Conservation (phyloP, 768 basidiomycete genomes). For the Guyanaporus albipodus region DNA sequence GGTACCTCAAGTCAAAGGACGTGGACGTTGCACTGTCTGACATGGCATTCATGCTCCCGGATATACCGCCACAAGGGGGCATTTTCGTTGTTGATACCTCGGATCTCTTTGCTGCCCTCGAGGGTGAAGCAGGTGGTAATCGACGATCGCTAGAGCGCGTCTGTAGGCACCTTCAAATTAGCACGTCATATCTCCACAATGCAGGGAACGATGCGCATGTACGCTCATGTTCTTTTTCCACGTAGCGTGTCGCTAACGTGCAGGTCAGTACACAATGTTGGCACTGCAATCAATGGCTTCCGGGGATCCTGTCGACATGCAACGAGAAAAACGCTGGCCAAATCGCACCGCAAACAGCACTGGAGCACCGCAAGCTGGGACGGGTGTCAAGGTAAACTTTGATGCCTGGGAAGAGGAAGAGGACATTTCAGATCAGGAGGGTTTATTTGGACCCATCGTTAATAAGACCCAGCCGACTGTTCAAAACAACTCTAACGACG, state of each 20-base stretch:
- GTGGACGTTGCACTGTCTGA: slow-evolving; percentile 53
- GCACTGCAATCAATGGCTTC: slow-evolving; percentile 68
- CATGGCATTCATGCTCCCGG: slow-evolving; percentile 55
- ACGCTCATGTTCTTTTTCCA: slow-evolving; percentile 21
- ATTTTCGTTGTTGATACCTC: slow-evolving; percentile 70
- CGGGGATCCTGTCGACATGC: slow-evolving; percentile 68
- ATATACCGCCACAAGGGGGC: slow-evolving; percentile 46
- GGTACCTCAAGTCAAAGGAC: slow-evolving; percentile 48
- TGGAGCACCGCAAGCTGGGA: slow-evolving; percentile 21
- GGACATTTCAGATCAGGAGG: slow-evolving; percentile 45
- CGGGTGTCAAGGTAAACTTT: slow-evolving; percentile 52
- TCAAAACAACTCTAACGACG: slow-evolving; percentile 4
- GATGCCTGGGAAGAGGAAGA: slow-evolving; percentile 56
- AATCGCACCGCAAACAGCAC: slow-evolving; percentile 38
- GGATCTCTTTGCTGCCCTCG: slow-evolving; percentile 70
- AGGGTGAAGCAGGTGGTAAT: slow-evolving; percentile 53
- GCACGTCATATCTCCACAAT: slow-evolving; percentile 63
- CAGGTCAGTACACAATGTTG: slow-evolving; percentile 63
- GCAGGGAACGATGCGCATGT: slow-evolving; percentile 87
- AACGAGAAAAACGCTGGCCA: slow-evolving; percentile 80
- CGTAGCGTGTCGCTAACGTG: not conserved
- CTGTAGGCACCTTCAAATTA: slow-evolving; percentile 59
- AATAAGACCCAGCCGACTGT: slow-evolving; percentile 8
- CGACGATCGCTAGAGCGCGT: slow-evolving; percentile 55
- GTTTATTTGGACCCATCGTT: slow-evolving; percentile 27